phyloP scores from a whole-genome alignment of 2,329 filamentous ascomycete genomes.

The Bipolaris gigantea region DNA sequence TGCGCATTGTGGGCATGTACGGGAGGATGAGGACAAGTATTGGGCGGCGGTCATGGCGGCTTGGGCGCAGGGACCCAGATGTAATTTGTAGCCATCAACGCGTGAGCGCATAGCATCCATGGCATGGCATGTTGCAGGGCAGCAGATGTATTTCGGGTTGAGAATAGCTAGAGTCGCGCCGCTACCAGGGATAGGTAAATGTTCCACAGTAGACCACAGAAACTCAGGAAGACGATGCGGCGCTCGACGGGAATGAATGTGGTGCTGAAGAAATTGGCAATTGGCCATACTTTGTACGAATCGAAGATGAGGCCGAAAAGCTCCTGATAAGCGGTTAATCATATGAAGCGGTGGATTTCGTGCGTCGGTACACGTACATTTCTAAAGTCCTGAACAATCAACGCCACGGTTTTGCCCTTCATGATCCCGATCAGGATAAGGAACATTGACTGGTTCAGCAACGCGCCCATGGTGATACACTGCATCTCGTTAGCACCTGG shows the following conservation, averaged over 20 bases:
- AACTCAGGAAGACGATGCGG: conserved; percentile 70
- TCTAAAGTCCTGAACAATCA: conserved; percentile 39
- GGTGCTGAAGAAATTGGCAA: conserved; percentile 71
- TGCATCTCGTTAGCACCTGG: conserved; percentile 13
- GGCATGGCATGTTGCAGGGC: not conserved
- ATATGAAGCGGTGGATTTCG: conserved; percentile 21
- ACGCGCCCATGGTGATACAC: conserved; percentile 65
- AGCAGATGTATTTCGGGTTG: conserved; percentile 2
- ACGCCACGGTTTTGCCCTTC: conserved; percentile 39
- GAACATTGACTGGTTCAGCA: conserved; percentile 67
- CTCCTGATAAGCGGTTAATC: conserved; percentile 24
- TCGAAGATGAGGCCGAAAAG: conserved; percentile 52
- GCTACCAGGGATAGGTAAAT: conserved; percentile 71
- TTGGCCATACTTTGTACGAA: conserved; percentile 73
- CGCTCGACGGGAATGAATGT: conserved; percentile 69
- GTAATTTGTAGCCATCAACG: not conserved
- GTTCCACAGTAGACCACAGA: conserved; percentile 74
- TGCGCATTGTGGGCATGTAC: conserved; percentile 64
- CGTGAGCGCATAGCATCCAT: not conserved
- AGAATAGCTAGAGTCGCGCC: conserved; percentile 27
- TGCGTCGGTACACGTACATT: conserved; percentile 38
- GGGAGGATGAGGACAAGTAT: conserved; percentile 59
- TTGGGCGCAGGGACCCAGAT: conserved; percentile 30
- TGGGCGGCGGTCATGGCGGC: conserved; percentile 51
- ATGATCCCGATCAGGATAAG: conserved; percentile 61